phyloP scores from a whole-genome alignment of 345 rosid species.

The Sisymbrium irio region DNA sequence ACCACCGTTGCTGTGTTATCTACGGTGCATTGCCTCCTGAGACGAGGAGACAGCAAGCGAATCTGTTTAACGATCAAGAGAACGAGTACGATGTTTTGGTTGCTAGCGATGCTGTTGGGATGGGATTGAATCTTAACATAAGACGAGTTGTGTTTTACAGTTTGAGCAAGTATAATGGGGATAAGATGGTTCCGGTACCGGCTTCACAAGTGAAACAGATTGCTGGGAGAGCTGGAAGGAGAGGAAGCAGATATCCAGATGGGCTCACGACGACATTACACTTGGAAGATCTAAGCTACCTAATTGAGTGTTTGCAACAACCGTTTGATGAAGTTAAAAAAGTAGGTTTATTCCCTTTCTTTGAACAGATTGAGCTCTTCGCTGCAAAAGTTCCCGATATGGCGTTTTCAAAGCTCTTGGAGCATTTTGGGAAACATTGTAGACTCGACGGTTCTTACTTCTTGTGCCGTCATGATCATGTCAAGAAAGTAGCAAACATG shows the following conservation, averaged over 20 bases:
- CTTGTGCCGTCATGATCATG: conserved; percentile 73
- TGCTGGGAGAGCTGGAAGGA: conserved; percentile 95
- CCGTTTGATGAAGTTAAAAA: conserved; percentile 79
- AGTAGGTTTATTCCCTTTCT: conserved; percentile 89
- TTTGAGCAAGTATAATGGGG: conserved; percentile 81
- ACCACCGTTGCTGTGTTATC: conserved; percentile 90
- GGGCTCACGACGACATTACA: conserved; percentile 83
- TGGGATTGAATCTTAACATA: conserved; percentile 94
- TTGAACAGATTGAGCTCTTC: conserved; percentile 89
- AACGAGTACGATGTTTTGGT: conserved; percentile 91
- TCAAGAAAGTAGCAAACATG: conserved; percentile 95
- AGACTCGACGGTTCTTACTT: conserved; percentile 84
- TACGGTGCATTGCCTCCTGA: conserved; percentile 96
- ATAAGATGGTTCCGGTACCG: conserved; percentile 73
- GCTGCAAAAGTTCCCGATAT: conserved; percentile 61
- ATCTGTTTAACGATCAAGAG: conserved; percentile 78
- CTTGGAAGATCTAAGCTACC: conserved; percentile 65
- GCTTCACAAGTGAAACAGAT: conserved; percentile 94
- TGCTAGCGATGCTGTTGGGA: conserved; percentile 97
- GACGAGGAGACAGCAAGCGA: conserved; percentile 93
- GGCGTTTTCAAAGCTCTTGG: conserved; percentile 62
- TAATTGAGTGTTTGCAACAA: conserved; percentile 79
- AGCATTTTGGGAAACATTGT: conserved; percentile 73
- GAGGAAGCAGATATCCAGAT: conserved; percentile 87
- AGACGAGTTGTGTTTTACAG: conserved; percentile 79